Conservation (phyloP, 345 rosid genomes). For the Eucalyptus tenuipes region DNA sequence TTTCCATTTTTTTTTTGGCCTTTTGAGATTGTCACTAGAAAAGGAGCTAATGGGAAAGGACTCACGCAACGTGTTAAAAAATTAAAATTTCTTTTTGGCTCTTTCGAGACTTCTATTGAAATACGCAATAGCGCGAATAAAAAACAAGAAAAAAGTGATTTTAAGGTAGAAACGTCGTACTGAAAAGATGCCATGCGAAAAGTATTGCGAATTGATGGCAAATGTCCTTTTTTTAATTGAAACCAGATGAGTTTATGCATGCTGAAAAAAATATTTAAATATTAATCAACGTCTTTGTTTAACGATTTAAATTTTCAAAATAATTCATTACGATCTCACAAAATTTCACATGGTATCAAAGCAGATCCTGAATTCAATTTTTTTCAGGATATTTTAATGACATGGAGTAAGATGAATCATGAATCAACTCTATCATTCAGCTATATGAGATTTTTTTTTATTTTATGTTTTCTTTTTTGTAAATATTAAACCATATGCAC, state of each 20-base stretch:
- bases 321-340: rapidly evolving
- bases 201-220: not conserved
- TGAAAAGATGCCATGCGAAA: not conserved
- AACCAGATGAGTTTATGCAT: not conserved
- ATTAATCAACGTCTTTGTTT: rapidly evolving
- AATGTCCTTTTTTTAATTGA: not conserved
- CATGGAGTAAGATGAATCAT: not conserved
- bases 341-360: rapidly evolving
- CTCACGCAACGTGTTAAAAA: not conserved
- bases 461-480: not conserved
- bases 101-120: not conserved
- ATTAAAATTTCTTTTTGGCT: not conserved
- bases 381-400: not conserved
- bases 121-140: not conserved
- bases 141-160: not conserved
- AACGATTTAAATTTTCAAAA: too few relatives aligned
- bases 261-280: too few relatives aligned
- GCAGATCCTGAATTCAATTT: rapidly evolving
- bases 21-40: not conserved
- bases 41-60: not conserved
- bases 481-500: not conserved
- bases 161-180: not conserved
- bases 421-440: not conserved
- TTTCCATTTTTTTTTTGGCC: not conserved
- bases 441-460: not conserved